Percentiles rank a stretch among this genome's conserved stretches.
These are phyloP conservation scores for Teunomyces cretensis DNA, from an alignment of 805 yeast genomes.

Conservation along the genomic window DNA sequence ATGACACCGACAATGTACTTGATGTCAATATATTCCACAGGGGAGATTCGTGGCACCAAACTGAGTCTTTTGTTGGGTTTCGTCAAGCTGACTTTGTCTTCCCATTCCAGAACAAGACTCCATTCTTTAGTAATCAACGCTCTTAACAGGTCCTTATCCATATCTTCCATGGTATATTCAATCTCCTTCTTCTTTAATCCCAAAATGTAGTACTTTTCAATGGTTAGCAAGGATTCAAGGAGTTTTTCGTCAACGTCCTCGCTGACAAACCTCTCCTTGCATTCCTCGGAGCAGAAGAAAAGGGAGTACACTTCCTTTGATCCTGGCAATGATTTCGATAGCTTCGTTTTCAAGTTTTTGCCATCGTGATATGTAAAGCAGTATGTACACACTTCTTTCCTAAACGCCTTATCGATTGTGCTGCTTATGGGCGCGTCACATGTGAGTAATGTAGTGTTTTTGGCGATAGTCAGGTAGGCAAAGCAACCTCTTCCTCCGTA, in stretches of 20 bases:
- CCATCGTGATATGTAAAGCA: conserved; percentile 55
- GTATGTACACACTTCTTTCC: conserved; percentile 59
- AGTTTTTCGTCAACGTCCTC: conserved; percentile 39
- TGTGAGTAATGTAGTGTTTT: conserved; percentile 39
- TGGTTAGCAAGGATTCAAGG: conserved; percentile 31
- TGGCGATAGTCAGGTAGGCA: conserved; percentile 39
- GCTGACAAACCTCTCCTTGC: conserved; percentile 35
- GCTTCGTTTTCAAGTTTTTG: conserved; percentile 42
- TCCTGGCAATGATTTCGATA: conserved; percentile 15
- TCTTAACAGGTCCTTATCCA: conserved; percentile 11
- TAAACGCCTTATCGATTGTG: conserved; percentile 50
- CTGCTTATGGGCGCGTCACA: conserved; percentile 47
- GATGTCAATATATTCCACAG: conserved; percentile 52
- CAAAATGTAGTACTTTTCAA: conserved; percentile 29
- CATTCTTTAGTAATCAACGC: conserved; percentile 29
- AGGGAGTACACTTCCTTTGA: conserved; percentile 32
- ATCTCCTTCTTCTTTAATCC: conserved; percentile 23
- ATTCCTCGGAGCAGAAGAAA: conserved; percentile 54
- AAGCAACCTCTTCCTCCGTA: conserved; percentile 66
- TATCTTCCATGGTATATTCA: conserved; percentile 13
- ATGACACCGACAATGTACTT: conserved; percentile 45
- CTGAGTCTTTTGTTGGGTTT: conserved; percentile 35
- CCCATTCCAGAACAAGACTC: conserved; percentile 41
- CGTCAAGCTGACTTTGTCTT: conserved; percentile 25
- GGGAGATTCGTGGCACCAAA: conserved; percentile 45